Conservation (phyloP, 805 yeast species). For the Pichia cabralensis region DNA sequence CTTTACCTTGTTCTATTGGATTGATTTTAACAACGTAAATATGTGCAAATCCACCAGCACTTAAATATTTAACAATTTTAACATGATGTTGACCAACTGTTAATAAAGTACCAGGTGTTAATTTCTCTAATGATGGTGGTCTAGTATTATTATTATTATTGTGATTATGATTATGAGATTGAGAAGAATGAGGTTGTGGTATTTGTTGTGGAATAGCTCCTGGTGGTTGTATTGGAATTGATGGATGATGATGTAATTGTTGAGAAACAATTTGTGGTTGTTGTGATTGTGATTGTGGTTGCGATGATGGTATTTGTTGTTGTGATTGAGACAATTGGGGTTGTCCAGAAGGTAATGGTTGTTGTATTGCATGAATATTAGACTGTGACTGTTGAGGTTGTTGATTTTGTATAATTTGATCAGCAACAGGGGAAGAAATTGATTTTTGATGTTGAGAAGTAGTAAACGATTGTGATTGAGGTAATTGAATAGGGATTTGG, state of each 20-base stretch:
- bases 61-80: slow-evolving; percentile 32
- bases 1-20: slow-evolving; percentile 46
- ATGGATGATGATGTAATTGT: slow-evolving; percentile 5
- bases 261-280: neutral
- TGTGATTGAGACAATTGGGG: neutral
- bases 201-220: neutral
- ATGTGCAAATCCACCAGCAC: slow-evolving; percentile 78
- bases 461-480: too few relatives aligned
- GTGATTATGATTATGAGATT: neutral
- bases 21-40: slow-evolving; percentile 72
- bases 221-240: slow-evolving; percentile 1
- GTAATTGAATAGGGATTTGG: too few relatives aligned
- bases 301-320: neutral
- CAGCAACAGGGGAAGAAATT: too few relatives aligned
- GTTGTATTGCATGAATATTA: neutral
- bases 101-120: slow-evolving; percentile 32
- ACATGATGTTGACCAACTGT: slow-evolving; percentile 40
- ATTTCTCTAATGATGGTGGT: slow-evolving; percentile 11
- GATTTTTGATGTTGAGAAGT: too few relatives aligned
- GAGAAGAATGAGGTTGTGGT: neutral
- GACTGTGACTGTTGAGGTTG: too few relatives aligned
- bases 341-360: neutral
- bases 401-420: too few relatives aligned
- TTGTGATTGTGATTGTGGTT: slow-evolving; percentile 1
- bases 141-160: neutral